These are phyloP conservation scores for Gypsophila paniculata DNA, from an alignment of 179 eudicot genomes.

Conservation along the genomic window DNA sequence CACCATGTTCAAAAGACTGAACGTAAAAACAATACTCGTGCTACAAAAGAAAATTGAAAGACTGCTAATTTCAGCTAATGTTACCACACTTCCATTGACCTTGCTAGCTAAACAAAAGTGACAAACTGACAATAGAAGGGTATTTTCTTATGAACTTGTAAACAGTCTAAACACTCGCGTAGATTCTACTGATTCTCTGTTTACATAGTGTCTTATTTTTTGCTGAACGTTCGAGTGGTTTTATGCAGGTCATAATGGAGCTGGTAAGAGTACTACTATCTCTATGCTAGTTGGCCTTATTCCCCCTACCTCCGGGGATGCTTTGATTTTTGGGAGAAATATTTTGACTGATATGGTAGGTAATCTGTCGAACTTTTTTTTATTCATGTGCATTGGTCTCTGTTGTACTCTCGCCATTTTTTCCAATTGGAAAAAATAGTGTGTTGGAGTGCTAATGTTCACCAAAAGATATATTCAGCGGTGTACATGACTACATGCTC, in stretches of 20 bases:
- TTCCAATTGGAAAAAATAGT: no score
- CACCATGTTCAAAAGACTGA: slow-evolving; percentile 7
- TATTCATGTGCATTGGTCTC: slow-evolving; percentile 5
- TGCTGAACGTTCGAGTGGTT: background rate
- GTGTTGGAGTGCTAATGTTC: no score
- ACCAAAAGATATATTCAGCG: no score
- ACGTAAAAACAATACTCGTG: background rate
- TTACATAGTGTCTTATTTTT: background rate
- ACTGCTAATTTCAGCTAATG: background rate
- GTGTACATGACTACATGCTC: no score
- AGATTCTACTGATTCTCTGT: background rate
- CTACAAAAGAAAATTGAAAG: slow-evolving; percentile 3
- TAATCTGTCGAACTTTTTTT: slow-evolving; percentile 1
- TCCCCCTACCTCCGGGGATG: slow-evolving; percentile 91
- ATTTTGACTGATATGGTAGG: slow-evolving; percentile 89
- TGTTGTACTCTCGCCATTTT: no score
- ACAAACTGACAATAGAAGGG: no score
- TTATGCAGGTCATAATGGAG: slow-evolving; percentile 91
- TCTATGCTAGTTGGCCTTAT: slow-evolving; percentile 99
- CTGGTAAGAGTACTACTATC: slow-evolving; percentile 99
- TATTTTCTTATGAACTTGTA: background rate
- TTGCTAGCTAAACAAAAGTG: background rate
- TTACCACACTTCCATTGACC: background rate
- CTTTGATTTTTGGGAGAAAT: slow-evolving; percentile 80
- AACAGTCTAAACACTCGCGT: background rate